A percentile compares a stretch with the other conserved stretches of the same genome.
Evolutionary conservation across 2,329 filamentous ascomycete genomes (phyloP).

Genomic region (Ceratocystis huliohia): DNA sequence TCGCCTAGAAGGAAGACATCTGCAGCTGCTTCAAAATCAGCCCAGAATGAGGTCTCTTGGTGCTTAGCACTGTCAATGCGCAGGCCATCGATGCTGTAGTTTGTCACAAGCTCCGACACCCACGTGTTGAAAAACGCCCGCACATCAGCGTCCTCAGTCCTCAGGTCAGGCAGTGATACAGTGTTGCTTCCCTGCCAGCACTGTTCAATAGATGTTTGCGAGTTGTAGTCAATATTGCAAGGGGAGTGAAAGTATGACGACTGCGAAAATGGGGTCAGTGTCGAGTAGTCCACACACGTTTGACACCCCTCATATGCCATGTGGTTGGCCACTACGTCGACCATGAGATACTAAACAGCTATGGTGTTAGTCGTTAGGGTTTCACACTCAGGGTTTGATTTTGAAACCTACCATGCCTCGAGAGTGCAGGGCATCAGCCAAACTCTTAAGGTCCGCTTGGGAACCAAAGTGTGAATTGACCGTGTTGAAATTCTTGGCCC

Average conservation of each 20-base stretch:
- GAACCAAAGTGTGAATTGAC: constrained; percentile 40
- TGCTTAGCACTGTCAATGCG: constrained; percentile 57
- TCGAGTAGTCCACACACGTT: constrained; percentile 39
- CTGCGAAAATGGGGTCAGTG: constrained; percentile 43
- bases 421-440: constrained; percentile 37
- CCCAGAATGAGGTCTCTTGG: constrained; percentile 42
- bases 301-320: constrained; percentile 36
- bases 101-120: constrained; percentile 56
- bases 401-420: constrained; percentile 35
- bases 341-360: constrained; percentile 37
- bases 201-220: constrained; percentile 31
- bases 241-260: constrained; percentile 42
- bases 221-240: constrained; percentile 40
- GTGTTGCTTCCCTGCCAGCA: constrained; percentile 41
- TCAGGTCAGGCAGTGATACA: constrained; percentile 49
- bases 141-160: constrained; percentile 59
- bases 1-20: constrained; percentile 54
- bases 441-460: constrained; percentile 34
- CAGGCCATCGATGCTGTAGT: constrained; percentile 55
- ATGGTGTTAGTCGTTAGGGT: constrained; percentile 1
- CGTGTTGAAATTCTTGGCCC: constrained; percentile 30
- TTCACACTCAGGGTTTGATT: not conserved
- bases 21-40: constrained; percentile 42
- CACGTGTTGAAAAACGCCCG: constrained; percentile 54
- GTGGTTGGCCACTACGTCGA: constrained; percentile 43